Evolutionary conservation across 2,329 filamentous ascomycete genomes (phyloP).

Genomic region (Pseudodiploospora longispora): DNA sequence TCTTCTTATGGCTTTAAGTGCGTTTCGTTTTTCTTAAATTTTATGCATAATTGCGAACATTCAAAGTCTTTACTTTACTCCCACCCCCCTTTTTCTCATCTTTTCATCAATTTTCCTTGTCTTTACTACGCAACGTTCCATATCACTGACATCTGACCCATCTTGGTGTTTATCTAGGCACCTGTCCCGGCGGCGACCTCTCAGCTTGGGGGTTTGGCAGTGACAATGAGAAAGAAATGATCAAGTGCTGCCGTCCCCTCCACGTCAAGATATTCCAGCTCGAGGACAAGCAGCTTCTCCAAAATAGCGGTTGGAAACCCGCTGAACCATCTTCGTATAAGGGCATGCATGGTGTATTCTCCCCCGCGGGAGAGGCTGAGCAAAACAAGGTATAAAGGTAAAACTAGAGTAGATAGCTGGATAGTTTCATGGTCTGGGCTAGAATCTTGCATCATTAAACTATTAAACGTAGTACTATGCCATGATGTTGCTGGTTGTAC

Average conservation of each 20-base stretch:
- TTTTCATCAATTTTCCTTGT: not conserved
- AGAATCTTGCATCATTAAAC: too few species aligned
- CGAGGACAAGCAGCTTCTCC: slow-evolving; percentile 42
- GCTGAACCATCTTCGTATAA: slow-evolving; percentile 53
- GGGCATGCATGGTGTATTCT: slow-evolving; percentile 51
- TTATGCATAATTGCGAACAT: too few species aligned
- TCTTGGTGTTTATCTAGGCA: slow-evolving; percentile 29
- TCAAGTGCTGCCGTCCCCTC: slow-evolving; percentile 63
- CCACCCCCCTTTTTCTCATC: not conserved
- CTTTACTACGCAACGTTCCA: too few species aligned
- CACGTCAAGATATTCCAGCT: slow-evolving; percentile 66
- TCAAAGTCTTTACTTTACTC: too few species aligned
- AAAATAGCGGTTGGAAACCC: slow-evolving; percentile 51
- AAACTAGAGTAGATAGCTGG: too few species aligned
- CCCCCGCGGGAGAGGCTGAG: slow-evolving; percentile 15
- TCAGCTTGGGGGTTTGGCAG: slow-evolving; percentile 75
- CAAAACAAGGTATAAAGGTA: not conserved
- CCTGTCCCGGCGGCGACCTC: slow-evolving; percentile 74
- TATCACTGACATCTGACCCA: too few species aligned
- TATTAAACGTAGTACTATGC: too few species aligned
- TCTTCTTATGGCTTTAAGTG: slow-evolving; percentile 52
- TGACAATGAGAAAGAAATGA: slow-evolving; percentile 58
- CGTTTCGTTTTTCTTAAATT: slow-evolving; percentile 10
- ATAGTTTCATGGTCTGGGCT: too few species aligned
- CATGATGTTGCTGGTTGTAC: too few species aligned